These are phyloP conservation scores for Baeospora myosura DNA, from an alignment of 1,284 basidiomycete genomes.

Conservation along the genomic window DNA sequence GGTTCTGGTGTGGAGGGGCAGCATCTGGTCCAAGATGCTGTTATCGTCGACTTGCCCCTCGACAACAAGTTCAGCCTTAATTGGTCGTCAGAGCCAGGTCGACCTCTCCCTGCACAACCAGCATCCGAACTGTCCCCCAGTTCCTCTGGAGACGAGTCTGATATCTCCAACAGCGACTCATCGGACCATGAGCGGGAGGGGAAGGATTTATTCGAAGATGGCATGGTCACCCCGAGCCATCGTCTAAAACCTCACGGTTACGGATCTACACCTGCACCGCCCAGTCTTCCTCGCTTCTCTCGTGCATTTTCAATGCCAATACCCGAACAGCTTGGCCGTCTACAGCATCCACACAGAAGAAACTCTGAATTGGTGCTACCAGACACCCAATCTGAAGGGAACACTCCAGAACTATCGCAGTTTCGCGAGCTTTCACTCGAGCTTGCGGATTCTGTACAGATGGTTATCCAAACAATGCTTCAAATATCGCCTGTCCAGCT, in stretches of 20 bases:
- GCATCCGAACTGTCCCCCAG: too few species aligned
- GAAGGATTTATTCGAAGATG: too few species aligned
- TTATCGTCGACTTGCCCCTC: slow-evolving; percentile 7
- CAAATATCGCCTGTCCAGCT: slow-evolving; percentile 83
- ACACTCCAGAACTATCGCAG: slow-evolving; percentile 29
- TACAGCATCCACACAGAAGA: slow-evolving; percentile 54
- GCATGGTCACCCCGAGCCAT: too few species aligned
- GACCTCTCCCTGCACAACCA: slow-evolving; percentile 6
- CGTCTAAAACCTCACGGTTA: slow-evolving; percentile 7
- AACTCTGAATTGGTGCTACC: slow-evolving; percentile 9
- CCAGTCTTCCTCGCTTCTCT: slow-evolving; percentile 45
- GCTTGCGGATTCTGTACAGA: slow-evolving; percentile 81
- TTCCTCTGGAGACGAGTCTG: too few species aligned
- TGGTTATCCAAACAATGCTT: slow-evolving; percentile 81
- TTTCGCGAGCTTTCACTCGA: slow-evolving; percentile 69
- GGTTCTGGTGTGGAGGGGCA: not conserved
- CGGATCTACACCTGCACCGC: slow-evolving; percentile 11
- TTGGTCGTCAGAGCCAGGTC: slow-evolving; percentile 8
- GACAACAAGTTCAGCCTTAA: slow-evolving; percentile 7
- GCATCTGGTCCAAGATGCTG: slow-evolving; percentile 9
- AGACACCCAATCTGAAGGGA: slow-evolving; percentile 16
- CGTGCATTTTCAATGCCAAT: slow-evolving; percentile 68
- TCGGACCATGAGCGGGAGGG: too few species aligned
- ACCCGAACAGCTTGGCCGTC: slow-evolving; percentile 56
- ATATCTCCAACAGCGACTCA: too few species aligned